Evolutionary conservation across 2,329 filamentous ascomycete species (phyloP), one percentile per base, ranked within the genome.

Genomic region (Colletotrichum magnum): DNA sequence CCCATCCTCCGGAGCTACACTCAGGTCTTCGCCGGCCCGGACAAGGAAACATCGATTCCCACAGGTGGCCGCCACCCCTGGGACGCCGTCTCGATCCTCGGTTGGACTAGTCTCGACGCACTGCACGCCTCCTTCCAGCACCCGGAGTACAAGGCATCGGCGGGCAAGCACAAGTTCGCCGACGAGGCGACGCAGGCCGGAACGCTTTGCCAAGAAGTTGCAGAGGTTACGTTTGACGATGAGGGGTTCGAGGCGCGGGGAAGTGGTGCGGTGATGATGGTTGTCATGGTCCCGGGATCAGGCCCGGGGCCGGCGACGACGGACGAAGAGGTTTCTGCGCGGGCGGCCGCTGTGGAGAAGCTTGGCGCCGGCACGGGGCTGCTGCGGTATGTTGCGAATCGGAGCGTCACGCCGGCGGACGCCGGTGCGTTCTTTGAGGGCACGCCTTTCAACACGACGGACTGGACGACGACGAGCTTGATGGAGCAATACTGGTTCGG

Each of bases 401-500:
- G 43, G 5, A 6, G 32, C 5, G 61, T 64, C 1, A 26, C 16
- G 16, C 53, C 53, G 32, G 15, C 18, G 3, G 21, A 51, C 4
- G 2, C 13, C 4, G 3, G 1, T 1, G 36, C 52, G 2, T 51
- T 64, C 21, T 64, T 64, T 43, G 21, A 47, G 6, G 61, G 43
- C 21, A 64, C 61, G 16, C 61, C 61, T 3, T 64, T 64, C 39
- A 18, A 18, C 9, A 47, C 54, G 2, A 28, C 43, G 0, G 53
- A 64, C 36, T 64, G 61, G 61, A 15, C 16, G 3, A 58, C 60
- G 7, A 64, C 47, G 13, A n/a, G 9, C 12, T 15, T 47, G 7
- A 41, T 64, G 18, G 61, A 64, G 53, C 61, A 64, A 16, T 64
- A 26, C 45, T 64, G 61, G 61, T 64, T 64, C 3, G 21, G 28